These are phyloP conservation scores for Globisporangium yorkense DNA, from an alignment of 352 stramenopile species.

Conservation along the genomic window DNA sequence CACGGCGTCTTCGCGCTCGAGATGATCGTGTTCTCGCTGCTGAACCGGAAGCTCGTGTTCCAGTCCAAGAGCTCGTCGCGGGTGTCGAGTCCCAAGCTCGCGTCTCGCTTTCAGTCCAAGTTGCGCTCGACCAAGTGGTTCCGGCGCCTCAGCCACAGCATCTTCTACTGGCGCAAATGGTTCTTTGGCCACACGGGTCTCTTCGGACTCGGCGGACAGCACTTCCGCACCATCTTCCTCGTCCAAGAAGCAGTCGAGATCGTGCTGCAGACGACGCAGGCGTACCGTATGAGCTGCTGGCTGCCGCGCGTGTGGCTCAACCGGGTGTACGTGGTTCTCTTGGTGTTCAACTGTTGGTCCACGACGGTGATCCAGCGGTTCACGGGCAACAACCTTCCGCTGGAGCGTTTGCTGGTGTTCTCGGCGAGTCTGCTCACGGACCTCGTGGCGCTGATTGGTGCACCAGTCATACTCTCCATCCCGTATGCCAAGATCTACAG, in stretches of 20 bases:
- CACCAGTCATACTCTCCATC: no score
- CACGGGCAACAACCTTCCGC: no score
- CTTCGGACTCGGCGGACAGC: conserved; percentile 17
- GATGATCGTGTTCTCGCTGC: conserved; percentile 11
- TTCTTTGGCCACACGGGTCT: conserved; percentile 14
- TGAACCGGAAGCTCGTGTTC: conserved; percentile 10
- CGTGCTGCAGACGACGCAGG: conserved; percentile 3
- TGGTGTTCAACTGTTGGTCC: no score
- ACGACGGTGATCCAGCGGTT: no score
- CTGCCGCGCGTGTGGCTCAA: no score
- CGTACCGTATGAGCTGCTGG: no score
- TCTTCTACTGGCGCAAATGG: conserved; percentile 15
- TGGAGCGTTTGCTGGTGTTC: no score
- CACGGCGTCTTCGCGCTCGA: conserved; percentile 10
- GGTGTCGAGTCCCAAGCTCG: conserved; percentile 5
- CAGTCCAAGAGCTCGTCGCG: conserved; percentile 1
- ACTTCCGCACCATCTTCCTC: conserved; percentile 22
- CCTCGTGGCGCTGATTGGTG: no score
- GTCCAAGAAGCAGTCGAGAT: conserved; percentile 20
- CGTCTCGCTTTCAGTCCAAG: conserved; percentile 1
- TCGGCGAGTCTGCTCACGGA: no score
- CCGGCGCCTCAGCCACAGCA: background rate
- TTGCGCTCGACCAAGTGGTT: conserved; percentile 1
- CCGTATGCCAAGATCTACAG: no score
- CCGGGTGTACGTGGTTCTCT: no score